phyloP scores from a whole-genome alignment of 176 grass and related monocot genomes.

The barley (Hordeum vulgare) region DNA sequence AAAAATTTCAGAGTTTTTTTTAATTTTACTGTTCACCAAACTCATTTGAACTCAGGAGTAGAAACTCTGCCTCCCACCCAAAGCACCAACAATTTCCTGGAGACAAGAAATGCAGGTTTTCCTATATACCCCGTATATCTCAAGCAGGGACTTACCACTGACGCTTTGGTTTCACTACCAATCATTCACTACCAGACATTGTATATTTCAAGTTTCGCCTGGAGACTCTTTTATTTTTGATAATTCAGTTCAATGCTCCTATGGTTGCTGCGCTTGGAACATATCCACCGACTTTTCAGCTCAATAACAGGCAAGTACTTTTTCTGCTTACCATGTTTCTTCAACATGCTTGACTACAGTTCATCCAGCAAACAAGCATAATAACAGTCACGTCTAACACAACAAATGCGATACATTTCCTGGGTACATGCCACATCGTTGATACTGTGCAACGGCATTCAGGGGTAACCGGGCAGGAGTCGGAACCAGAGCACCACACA shows the following conservation, averaged over 20 bases:
- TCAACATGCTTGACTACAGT: neutral
- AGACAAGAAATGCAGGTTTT: neutral
- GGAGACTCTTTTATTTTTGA: neutral
- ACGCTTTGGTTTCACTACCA: neutral
- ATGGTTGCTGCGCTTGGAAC: neutral
- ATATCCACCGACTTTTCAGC: neutral
- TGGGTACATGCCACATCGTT: neutral
- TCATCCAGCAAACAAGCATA: constrained; percentile 7
- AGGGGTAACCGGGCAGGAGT: neutral
- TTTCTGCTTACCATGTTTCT: neutral
- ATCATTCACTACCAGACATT: neutral
- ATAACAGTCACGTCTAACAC: neutral
- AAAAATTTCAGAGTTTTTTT: too few species aligned
- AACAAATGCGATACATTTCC: neutral
- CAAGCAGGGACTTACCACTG: neutral
- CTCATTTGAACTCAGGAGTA: too few species aligned
- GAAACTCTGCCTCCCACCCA: too few species aligned
- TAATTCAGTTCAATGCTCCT: neutral
- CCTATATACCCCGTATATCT: neutral
- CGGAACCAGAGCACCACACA: neutral
- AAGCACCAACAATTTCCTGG: neutral
- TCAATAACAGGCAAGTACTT: neutral
- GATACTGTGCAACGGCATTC: neutral
- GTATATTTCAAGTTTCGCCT: neutral
- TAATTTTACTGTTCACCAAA: too few species aligned